Percentiles rank a stretch among this genome's conserved stretches.
Conservation (phyloP, 2,329 filamentous ascomycete genomes). For the Drechslerella dactyloides region DNA sequence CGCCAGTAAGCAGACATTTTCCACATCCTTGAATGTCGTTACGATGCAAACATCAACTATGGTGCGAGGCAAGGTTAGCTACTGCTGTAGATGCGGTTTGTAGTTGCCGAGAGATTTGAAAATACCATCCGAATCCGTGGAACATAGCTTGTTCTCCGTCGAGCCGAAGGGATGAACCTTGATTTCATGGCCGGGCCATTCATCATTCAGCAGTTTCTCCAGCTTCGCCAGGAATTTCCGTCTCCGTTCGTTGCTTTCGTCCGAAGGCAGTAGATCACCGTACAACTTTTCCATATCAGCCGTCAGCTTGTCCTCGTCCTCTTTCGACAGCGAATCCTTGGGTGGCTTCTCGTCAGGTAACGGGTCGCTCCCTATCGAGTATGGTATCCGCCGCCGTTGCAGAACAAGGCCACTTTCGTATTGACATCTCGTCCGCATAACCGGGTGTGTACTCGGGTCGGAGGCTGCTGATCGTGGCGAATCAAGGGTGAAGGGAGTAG, state of each 20-base stretch:
- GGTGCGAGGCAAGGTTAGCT: conserved; percentile 19
- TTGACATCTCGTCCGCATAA: conserved; percentile 75
- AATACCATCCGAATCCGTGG: conserved; percentile 90
- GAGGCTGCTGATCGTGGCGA: conserved; percentile 90
- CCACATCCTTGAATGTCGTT: conserved; percentile 83
- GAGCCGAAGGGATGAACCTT: conserved; percentile 96
- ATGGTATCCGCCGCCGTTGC: conserved; percentile 85
- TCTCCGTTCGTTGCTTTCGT: conserved; percentile 77
- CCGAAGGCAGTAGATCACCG: conserved; percentile 79
- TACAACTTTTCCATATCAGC: conserved; percentile 86
- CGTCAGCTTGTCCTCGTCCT: conserved; percentile 76
- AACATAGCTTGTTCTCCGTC: conserved; percentile 91
- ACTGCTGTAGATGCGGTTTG: conserved; percentile 11
- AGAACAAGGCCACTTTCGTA: conserved; percentile 86
- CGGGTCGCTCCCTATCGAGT: conserved; percentile 81
- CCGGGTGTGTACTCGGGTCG: conserved; percentile 74
- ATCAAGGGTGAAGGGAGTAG: conserved; percentile 72
- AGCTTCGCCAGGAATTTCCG: conserved; percentile 82
- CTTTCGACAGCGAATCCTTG: conserved; percentile 72
- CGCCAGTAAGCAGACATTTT: conserved; percentile 88
- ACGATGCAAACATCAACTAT: conserved; percentile 97
- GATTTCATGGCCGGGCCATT: conserved; percentile 91
- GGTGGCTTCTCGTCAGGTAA: conserved; percentile 74
- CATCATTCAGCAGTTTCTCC: conserved; percentile 82
- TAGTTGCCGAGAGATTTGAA: conserved; percentile 55